Conservation (phyloP, 2,329 filamentous ascomycete genomes). For the Sporothrix inflata region DNA sequence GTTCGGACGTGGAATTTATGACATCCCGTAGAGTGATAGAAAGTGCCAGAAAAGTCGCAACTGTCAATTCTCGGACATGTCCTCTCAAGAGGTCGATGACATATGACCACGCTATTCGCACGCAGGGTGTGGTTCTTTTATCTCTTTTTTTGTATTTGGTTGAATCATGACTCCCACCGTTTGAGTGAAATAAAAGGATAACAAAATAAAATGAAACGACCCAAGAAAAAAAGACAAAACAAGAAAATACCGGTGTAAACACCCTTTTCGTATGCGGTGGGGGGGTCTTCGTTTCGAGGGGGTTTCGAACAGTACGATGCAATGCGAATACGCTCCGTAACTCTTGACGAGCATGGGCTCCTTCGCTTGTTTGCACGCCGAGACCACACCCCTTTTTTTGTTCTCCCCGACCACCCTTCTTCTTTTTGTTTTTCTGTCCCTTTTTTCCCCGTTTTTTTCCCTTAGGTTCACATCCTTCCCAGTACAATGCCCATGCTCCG, state of each 20-base stretch:
- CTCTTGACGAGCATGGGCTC: not conserved
- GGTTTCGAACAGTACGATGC: not conserved
- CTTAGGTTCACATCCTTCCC: not conserved
- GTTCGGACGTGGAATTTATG: no score
- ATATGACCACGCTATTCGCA: not conserved
- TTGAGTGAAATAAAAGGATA: slow-evolving; percentile 23
- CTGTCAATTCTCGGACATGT: no score
- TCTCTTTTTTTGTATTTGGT: slow-evolving; percentile 26
- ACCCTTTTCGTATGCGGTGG: slow-evolving; percentile 6
- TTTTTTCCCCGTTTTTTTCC: slow-evolving; percentile 5
- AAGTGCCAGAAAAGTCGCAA: not conserved
- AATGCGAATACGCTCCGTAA: not conserved
- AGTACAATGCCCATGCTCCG: not conserved
- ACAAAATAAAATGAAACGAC: slow-evolving; percentile 26
- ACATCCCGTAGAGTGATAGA: no score
- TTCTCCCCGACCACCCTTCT: not conserved
- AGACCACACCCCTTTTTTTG: not conserved
- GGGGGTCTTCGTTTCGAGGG: not conserved
- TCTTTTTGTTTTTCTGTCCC: slow-evolving; percentile 13
- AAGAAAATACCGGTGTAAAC: slow-evolving; percentile 26
- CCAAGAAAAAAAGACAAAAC: slow-evolving; percentile 18
- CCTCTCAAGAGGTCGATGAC: not conserved
- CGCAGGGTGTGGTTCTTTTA: not conserved
- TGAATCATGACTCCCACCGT: slow-evolving; percentile 26
- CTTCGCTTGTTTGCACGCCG: not conserved